Evolutionary conservation across 805 yeast species (phyloP), one percentile per base, ranked within the genome.

Genomic region (Cyberlindnera bimundalis): DNA sequence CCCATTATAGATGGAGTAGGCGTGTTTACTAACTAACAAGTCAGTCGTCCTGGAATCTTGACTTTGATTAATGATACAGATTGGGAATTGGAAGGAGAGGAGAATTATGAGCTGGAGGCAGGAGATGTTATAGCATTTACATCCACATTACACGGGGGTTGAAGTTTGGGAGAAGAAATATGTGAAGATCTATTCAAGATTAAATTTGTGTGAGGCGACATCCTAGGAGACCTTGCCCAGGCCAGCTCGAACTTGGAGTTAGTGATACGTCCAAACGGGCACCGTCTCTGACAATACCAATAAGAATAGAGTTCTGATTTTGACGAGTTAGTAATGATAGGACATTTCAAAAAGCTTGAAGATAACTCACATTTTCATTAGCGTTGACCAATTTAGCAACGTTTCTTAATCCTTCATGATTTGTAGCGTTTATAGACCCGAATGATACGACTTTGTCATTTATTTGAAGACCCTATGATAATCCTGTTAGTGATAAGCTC

Each of bases 91-190:
- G 95, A 89, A 60, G 98, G 88, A 10, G 89, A 82, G 61, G 89
- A 86, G 52, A 83, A 77, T 9, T 89, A 89, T 55, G 78, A 70
- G n/a, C 60, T 93, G 13, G 84, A 86, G 60, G 65, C 74, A 35
- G 81, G 84, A 11, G 99, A 91, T 61, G 70, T 77, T 17, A 73
- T 91, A 29, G 79, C 95, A 3, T 91, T 91, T 56, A 91, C 97
- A 2, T 84, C 95, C 30, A 93, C 99, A 4, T 67, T 91, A 46
- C 99, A 91, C 54, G 99, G 99, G 5, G 99, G 99, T 34, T 91
- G 25, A 23, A n/a, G n/a, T n/a, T 23, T 23, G 25, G 11, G 25
- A 11, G 11, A n/a, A 26, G 26, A 42, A 51, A 49, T 11, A 55
- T 5, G 44, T 43, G 40, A 19, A 18, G 33, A 10, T 30, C 15